Conservation (phyloP, 164 flowering plant species). For the Amborella trichopoda region DNA sequence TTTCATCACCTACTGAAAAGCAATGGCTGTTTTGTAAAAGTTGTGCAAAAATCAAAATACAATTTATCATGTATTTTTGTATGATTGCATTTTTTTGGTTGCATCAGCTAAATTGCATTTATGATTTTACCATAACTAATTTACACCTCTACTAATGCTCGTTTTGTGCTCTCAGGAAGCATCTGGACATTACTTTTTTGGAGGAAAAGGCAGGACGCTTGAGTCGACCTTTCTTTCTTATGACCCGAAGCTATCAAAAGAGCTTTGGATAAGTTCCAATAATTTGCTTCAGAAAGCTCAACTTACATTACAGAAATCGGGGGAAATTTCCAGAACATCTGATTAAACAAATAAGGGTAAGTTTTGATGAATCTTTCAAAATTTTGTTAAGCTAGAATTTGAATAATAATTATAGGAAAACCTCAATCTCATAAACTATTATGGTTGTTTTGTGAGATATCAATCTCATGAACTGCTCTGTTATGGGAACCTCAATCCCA, state of each 20-base stretch:
- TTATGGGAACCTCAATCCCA: too few species aligned
- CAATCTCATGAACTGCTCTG: too few species aligned
- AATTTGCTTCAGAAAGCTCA: constrained; percentile 31
- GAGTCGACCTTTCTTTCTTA: constrained; percentile 53
- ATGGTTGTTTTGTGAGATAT: too few species aligned
- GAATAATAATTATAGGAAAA: too few species aligned
- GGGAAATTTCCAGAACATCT: too few species aligned
- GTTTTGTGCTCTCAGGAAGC: constrained; percentile 31
- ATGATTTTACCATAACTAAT: constrained; percentile 1
- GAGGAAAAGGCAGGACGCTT: constrained; percentile 64
- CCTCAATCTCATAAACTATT: too few species aligned
- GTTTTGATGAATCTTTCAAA: too few species aligned
- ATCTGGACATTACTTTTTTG: constrained; percentile 76
- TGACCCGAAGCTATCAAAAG: constrained; percentile 34
- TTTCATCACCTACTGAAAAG: too few species aligned
- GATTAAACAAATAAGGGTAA: too few species aligned
- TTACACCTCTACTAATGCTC: not conserved
- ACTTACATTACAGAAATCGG: too few species aligned
- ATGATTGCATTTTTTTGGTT: not conserved
- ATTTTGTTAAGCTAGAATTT: too few species aligned
- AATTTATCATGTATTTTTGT: not conserved
- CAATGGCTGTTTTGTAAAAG: too few species aligned
- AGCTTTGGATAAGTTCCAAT: constrained; percentile 53
- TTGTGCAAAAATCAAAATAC: not conserved
- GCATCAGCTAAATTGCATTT: not conserved